phyloP scores from a whole-genome alignment of 2,329 filamentous ascomycete species.

The Stenocarpella maydis region DNA sequence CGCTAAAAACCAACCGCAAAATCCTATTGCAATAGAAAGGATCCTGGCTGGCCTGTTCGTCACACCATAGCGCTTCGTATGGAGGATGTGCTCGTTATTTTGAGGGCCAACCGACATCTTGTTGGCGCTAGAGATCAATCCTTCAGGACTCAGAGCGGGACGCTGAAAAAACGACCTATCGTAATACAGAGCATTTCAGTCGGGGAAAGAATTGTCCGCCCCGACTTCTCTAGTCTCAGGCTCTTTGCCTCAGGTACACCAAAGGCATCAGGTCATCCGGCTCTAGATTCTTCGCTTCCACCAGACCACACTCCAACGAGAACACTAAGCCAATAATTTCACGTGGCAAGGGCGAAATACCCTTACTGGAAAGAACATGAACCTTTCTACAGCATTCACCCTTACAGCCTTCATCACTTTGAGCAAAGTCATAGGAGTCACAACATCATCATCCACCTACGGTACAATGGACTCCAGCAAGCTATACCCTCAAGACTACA shows the following conservation, averaged over 20 bases:
- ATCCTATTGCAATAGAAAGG: not conserved
- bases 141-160: not conserved
- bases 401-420: slow-evolving; percentile 11
- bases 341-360: not conserved
- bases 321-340: not conserved
- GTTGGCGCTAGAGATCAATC: not conserved
- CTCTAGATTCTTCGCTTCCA: slow-evolving; percentile 7
- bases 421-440: not conserved
- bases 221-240: not conserved
- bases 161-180: not conserved
- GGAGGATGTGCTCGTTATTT: slow-evolving; percentile 5
- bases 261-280: not conserved
- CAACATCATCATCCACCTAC: slow-evolving; percentile 7
- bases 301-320: slow-evolving; percentile 7
- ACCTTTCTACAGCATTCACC: slow-evolving; percentile 9
- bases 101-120: not conserved
- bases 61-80: not conserved
- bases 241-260: slow-evolving; percentile 13
- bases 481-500: not conserved
- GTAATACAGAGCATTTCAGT: slow-evolving; percentile 1
- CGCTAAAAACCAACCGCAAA: not conserved
- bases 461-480: not conserved
- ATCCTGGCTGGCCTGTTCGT: not conserved
- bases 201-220: slow-evolving; percentile 4
- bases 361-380: not conserved